A percentile compares a stretch with the other conserved stretches of the same genome.
Conservation (phyloP, 257 asterid species). For the Henckelia pumila region DNA sequence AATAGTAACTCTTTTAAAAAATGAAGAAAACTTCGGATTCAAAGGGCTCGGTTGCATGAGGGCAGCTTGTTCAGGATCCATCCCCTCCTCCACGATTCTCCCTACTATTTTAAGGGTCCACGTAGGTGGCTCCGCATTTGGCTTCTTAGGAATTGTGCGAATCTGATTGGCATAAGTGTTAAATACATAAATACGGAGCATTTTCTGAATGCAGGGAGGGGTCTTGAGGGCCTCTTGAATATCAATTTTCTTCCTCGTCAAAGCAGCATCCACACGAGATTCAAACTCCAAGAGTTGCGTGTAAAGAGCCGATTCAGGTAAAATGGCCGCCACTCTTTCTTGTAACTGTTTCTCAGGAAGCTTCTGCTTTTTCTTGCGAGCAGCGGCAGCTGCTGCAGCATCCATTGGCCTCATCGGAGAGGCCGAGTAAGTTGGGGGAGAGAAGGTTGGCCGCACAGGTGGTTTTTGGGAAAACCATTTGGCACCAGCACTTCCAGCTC, state of each 20-base stretch:
- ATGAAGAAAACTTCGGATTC: slow-evolving; percentile 82
- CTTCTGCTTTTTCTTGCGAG: slow-evolving; percentile 92
- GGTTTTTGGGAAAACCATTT: slow-evolving; percentile 84
- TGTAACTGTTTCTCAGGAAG: slow-evolving; percentile 90
- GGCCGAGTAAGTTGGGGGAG: slow-evolving; percentile 36
- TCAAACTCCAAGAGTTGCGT: slow-evolving; percentile 96
- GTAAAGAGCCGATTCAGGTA: slow-evolving; percentile 94
- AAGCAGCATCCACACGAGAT: slow-evolving; percentile 86
- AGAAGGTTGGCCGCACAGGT: slow-evolving; percentile 77
- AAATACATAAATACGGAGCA: slow-evolving; percentile 82
- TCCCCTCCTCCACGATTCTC: slow-evolving; percentile 87
- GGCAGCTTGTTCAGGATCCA: slow-evolving; percentile 86
- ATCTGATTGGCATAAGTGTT: slow-evolving; percentile 86
- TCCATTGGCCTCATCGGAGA: slow-evolving; percentile 85
- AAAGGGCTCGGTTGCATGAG: slow-evolving; percentile 65
- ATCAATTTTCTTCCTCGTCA: slow-evolving; percentile 86
- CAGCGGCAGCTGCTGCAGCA: slow-evolving; percentile 85
- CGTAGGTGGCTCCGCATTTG: slow-evolving; percentile 80
- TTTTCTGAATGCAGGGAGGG: slow-evolving; percentile 76
- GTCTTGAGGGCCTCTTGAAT: slow-evolving; percentile 87
- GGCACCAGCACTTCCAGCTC: slow-evolving; percentile 48
- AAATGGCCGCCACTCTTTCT: slow-evolving; percentile 88
- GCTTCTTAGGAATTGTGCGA: slow-evolving; percentile 76
- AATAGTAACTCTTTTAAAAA: slow-evolving; percentile 85
- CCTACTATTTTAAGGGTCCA: slow-evolving; percentile 98